Base-by-base conservation (phyloP, 2,329 filamentous ascomycete genomes). In the Chaetomium globosum region DNA sequence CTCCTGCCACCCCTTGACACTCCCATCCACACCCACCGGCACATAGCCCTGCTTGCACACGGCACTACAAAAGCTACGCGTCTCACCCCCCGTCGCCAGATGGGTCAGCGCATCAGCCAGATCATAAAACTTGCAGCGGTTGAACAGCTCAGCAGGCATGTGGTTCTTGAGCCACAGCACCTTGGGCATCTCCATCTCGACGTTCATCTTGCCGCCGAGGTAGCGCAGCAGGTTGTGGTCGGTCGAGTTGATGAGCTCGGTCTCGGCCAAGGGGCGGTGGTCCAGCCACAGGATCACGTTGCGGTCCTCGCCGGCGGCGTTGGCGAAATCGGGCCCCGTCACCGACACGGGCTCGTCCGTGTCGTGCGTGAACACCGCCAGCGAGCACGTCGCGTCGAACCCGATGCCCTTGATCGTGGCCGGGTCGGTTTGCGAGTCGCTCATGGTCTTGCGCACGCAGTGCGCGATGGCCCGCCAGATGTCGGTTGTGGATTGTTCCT, bases 171-270 rank as follows among this genome's bases (percentile, higher is more conserved):
- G 84, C 95, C 95, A 99, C 65, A 98, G 83, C 1, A 97, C 92
- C 80, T 99, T 99, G 69, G 95, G 95, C 63, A 99, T 96, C 78
- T 99, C 95, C 95, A 99, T 99, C 82, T 99, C 95, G 70, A 97
- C 94, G 76, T 92, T 97, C 95, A 99, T 99, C 76, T 90, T 94
- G 69, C 95, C 95, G 71, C 95, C 95, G 21, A 99, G 95, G 75
- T 99, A 99, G 74, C 93, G 90, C 65, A 99, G 86, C 61, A 99
- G 83, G 77, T 96, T 95, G 82, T 99, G 95, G 61, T 89, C 85
- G 2, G 95, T 98, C 62, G 87, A 87, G 77, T 99, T 99, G 81
- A 99, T 96, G 80, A 91, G 90, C 68, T 91, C 89, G 0, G 94
- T 96, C 83, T 99, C 95, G 67, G 91, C 87, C 16, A 95, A 87